Percentiles rank a stretch among this genome's conserved stretches.
phyloP scores from a whole-genome alignment of 176 grass and related monocot genomes.

The Metroxylon sagu region DNA sequence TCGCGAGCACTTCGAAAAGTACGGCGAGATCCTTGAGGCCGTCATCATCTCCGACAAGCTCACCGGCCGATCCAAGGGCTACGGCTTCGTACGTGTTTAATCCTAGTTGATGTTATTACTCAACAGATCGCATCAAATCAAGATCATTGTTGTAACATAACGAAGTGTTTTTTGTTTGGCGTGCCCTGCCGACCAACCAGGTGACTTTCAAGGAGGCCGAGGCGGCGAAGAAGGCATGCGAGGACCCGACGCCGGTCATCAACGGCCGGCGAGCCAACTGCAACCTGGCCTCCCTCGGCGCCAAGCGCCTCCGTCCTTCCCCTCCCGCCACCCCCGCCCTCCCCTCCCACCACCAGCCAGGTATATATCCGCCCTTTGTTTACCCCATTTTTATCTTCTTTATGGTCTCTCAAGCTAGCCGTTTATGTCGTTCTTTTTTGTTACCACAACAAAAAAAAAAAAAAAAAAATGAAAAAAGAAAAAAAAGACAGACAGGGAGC shows the following conservation, averaged over 20 bases:
- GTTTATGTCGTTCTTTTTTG: too few relatives aligned
- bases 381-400: too few relatives aligned
- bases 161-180: too few relatives aligned
- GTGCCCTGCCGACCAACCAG: conserved; percentile 7
- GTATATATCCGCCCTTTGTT: too few relatives aligned
- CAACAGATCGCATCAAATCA: too few relatives aligned
- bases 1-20: conserved; percentile 7
- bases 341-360: conserved; percentile 3
- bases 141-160: too few relatives aligned
- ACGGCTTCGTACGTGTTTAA: conserved; percentile 60
- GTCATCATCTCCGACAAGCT: conserved; percentile 99
- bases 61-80: conserved; percentile 98
- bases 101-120: too few relatives aligned
- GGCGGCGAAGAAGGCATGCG: conserved; percentile 89
- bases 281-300: conserved; percentile 94
- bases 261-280: conserved; percentile 98
- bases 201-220: conserved; percentile 97
- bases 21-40: conserved; percentile 54
- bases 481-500: too few relatives aligned
- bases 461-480: too few relatives aligned
- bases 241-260: conserved; percentile 83
- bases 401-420: too few relatives aligned
- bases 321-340: conserved; percentile 48
- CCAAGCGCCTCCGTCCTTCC: conserved; percentile 66
- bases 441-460: too few relatives aligned